Evolutionary conservation across 1,284 basidiomycete species (phyloP), one percentile per base, ranked within the genome.

Genomic region (Agaricales sp.): DNA sequence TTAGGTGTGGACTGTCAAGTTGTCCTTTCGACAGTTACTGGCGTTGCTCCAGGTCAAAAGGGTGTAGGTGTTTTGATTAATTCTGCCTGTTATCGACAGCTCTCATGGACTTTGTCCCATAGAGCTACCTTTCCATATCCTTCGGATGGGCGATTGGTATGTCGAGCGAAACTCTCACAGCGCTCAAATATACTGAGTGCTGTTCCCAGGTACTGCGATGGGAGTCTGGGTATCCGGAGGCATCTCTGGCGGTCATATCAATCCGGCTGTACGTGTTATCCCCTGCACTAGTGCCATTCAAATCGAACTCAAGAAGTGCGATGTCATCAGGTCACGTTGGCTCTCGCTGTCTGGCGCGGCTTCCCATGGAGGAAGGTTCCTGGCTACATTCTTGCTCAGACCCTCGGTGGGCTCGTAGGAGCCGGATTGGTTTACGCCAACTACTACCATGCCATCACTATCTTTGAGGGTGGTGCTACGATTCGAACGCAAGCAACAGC

Each of bases 301-400:
- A 25, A 14, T 35, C 19, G 50, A 25, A 39, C 13, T 12, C 43
- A 13, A 13, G 50, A 25, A 43, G 51, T 53, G 20, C 57, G 19
- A 25, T 45, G 46, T 41, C 18, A n/a, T 12, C 52, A 75, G 73
- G 69, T 88, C 12, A 91, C 87, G 2, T 58, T 91, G 30, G 71
- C 79, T 3, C 58, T 89, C 43, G 84, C 84, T 1, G 67, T 78
- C 3, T 78, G 80, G 58, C 78, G 88, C 50, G 73, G 72, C 46
- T 91, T 92, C 63, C 85, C 90, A 1, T 82, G 80, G 78, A 75
- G 73, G 52, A 91, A 90, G 60, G 84, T 90, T 0, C 83, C 86
- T 0, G 68, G 59, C 55, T 92, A 84, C 59, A 75, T 88, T 46
- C 58, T 78, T 35, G 76, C 84, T 0, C 89, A 92, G 62, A 54